These are phyloP conservation scores for Emmonsiellopsis sp. DNA, from an alignment of 2,329 filamentous ascomycete species.

Conservation along the genomic window DNA sequence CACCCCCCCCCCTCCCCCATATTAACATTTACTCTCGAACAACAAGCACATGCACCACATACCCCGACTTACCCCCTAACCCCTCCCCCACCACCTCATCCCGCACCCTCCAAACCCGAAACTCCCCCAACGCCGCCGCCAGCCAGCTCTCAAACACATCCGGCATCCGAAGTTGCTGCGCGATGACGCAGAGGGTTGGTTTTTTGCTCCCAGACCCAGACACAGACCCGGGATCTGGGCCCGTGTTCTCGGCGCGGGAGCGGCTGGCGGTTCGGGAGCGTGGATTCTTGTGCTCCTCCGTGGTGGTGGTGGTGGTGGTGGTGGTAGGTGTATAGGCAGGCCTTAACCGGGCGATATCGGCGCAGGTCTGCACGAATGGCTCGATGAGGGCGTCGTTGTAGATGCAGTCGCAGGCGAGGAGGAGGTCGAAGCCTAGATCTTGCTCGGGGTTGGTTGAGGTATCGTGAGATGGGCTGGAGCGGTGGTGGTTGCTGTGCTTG, in stretches of 20 bases:
- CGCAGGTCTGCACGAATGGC: constrained; percentile 74
- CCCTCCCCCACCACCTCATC: constrained; percentile 52
- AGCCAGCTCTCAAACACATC: constrained; percentile 83
- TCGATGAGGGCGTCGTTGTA: constrained; percentile 83
- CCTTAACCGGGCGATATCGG: constrained; percentile 60
- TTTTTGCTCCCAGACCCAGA: constrained; percentile 6
- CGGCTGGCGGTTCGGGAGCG: no score
- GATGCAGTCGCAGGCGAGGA: constrained; percentile 87
- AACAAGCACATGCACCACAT: constrained; percentile 72
- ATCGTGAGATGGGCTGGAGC: background rate
- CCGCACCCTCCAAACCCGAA: constrained; percentile 68
- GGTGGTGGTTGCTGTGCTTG: background rate
- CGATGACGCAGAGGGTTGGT: constrained; percentile 68
- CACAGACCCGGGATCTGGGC: constrained; percentile 7
- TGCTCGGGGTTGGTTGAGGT: constrained; percentile 12
- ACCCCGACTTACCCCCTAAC: constrained; percentile 59
- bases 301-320: background rate
- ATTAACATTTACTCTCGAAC: constrained; percentile 31
- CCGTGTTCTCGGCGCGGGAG: no score
- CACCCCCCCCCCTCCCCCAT: background rate
- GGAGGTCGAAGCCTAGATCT: constrained; percentile 52
- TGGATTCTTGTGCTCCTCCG: background rate
- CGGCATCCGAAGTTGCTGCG: constrained; percentile 77
- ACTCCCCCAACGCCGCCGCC: constrained; percentile 54
- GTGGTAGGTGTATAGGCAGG: constrained; percentile 10